Percentiles rank a stretch among this genome's conserved stretches.
These are phyloP conservation scores for Plasmodium gonderi DNA, from an alignment of 169 alveolate genomes.

Conservation along the genomic window DNA sequence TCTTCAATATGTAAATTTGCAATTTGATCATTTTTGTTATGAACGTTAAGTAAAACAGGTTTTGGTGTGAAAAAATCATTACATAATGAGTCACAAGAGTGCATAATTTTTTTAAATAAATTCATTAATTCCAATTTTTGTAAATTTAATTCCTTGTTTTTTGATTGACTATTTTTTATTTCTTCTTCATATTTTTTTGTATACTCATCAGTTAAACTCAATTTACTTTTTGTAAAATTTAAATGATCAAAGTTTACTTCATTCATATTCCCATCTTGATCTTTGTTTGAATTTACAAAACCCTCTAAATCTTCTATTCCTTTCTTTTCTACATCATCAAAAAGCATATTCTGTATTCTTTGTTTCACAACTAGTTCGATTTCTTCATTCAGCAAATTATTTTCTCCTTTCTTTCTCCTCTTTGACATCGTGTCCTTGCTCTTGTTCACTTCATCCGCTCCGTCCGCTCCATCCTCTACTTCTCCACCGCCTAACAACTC, in stretches of 20 bases:
- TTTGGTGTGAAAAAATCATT: constrained; percentile 83
- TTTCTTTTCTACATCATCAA: constrained; percentile 86
- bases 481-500: constrained; percentile 6
- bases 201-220: constrained; percentile 86
- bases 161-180: constrained; percentile 76
- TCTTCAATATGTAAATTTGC: constrained; percentile 64
- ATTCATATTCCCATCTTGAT: constrained; percentile 13
- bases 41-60: constrained; percentile 20
- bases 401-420: not conserved
- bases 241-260: constrained; percentile 77
- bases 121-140: constrained; percentile 77
- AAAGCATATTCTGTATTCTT: constrained; percentile 81
- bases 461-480: constrained; percentile 41
- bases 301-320: constrained; percentile 74
- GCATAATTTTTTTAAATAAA: constrained; percentile 81
- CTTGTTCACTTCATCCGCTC: constrained; percentile 3
- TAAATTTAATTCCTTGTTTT: constrained; percentile 77
- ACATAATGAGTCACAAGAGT: constrained; percentile 82
- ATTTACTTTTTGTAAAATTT: constrained; percentile 81
- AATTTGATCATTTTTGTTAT: not conserved
- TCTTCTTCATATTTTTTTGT: constrained; percentile 82
- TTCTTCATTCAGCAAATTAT: constrained; percentile 66
- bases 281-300: constrained; percentile 27
- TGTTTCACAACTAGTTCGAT: constrained; percentile 81
- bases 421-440: constrained; percentile 5